Evolutionary conservation across 192 early-diverging fungal species (phyloP).

Genomic region (Backusella mclennaniae): DNA sequence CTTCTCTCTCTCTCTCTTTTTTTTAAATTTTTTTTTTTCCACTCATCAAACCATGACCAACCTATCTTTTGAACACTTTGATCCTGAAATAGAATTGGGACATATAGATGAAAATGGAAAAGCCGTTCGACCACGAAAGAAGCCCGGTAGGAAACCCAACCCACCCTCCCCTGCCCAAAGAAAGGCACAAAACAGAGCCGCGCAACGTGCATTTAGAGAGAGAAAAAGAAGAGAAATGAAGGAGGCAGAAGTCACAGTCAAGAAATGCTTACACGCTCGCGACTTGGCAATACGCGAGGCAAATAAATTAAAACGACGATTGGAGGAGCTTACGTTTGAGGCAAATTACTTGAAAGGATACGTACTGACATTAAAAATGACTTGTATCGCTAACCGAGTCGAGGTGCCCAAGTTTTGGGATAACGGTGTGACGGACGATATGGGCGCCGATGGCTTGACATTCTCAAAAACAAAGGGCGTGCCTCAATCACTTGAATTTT

Average conservation of each 20-base stretch:
- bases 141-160: conserved; percentile 59
- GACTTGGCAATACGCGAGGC: conserved; percentile 45
- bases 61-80: conserved; percentile 35
- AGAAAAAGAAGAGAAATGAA: conserved; percentile 75
- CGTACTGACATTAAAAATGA: conserved; percentile 33
- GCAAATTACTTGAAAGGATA: conserved; percentile 47
- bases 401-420: conserved; percentile 34
- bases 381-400: conserved; percentile 29
- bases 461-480: conserved; percentile 15
- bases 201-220: conserved; percentile 88
- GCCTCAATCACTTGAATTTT: conserved; percentile 9
- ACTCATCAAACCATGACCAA: background rate
- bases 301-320: conserved; percentile 34
- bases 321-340: conserved; percentile 42
- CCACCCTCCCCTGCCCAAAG: conserved; percentile 56
- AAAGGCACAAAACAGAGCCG: conserved; percentile 83
- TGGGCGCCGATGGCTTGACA: conserved; percentile 2
- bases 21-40: background rate
- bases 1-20: background rate
- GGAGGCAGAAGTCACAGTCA: conserved; percentile 70
- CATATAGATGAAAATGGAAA: conserved; percentile 21
- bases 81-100: conserved; percentile 17
- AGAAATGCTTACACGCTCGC: conserved; percentile 58
- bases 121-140: conserved; percentile 48
- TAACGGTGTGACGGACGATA: background rate